Conservation (phyloP, 2,329 filamentous ascomycete genomes). For the Hymenoscyphus repandus region DNA sequence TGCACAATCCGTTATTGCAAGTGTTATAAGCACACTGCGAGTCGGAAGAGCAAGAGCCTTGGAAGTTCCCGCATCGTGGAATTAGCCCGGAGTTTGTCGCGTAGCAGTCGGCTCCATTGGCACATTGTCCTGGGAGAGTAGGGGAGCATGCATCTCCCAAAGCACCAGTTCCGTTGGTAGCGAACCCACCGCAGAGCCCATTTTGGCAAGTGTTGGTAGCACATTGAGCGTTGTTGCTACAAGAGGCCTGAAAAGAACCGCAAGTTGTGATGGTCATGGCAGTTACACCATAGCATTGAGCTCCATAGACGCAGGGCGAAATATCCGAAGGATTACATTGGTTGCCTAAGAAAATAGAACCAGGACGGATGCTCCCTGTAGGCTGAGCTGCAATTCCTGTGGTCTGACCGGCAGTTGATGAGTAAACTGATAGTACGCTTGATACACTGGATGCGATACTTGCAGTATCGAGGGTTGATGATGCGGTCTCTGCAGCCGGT, state of each 20-base stretch:
- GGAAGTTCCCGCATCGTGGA: slow-evolving; percentile 14
- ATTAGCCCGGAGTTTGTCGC: slow-evolving; percentile 6
- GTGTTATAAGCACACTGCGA: slow-evolving; percentile 18
- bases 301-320: neutral
- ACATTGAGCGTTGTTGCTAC: slow-evolving; percentile 2
- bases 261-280: neutral
- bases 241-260: neutral
- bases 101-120: slow-evolving; percentile 12
- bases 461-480: no score
- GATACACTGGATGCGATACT: no score
- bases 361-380: neutral
- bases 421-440: no score
- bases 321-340: neutral
- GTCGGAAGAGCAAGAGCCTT: slow-evolving; percentile 8
- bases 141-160: slow-evolving; percentile 9
- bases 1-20: slow-evolving; percentile 12
- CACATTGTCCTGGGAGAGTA: slow-evolving; percentile 9
- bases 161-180: slow-evolving; percentile 2
- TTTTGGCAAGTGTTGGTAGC: slow-evolving; percentile 2
- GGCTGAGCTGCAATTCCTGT: neutral
- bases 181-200: neutral
- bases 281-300: slow-evolving; percentile 1
- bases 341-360: neutral
- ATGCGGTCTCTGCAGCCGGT: no score
- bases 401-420: neutral